Conservation (phyloP, 345 rosid genomes). For the Rhizophora apiculata region DNA sequence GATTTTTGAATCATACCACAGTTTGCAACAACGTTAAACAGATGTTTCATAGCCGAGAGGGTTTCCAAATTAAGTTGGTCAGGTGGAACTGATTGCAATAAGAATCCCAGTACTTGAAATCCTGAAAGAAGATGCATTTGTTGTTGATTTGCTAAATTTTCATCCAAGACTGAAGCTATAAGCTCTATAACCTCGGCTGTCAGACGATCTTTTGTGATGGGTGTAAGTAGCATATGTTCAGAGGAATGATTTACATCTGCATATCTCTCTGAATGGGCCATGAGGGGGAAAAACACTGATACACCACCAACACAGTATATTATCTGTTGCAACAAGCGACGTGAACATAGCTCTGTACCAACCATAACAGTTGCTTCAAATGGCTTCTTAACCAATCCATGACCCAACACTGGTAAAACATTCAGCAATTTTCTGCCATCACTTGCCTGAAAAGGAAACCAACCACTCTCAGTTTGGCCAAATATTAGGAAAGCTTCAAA, state of each 20-base stretch:
- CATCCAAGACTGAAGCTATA: constrained; percentile 90
- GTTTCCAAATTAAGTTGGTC: constrained; percentile 89
- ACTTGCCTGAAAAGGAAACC: constrained; percentile 69
- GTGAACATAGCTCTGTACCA: constrained; percentile 87
- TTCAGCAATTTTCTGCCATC: constrained; percentile 80
- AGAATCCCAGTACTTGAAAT: constrained; percentile 78
- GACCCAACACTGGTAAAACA: constrained; percentile 68
- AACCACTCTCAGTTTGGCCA: constrained; percentile 12
- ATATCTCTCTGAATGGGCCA: constrained; percentile 78
- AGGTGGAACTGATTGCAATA: constrained; percentile 84
- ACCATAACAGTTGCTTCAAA: constrained; percentile 75
- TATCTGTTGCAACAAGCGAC: constrained; percentile 86
- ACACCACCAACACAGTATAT: constrained; percentile 97
- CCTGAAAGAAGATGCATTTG: constrained; percentile 95
- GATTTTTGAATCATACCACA: constrained; percentile 54
- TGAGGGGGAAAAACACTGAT: constrained; percentile 91
- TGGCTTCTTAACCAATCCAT: constrained; percentile 53
- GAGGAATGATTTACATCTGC: constrained; percentile 48
- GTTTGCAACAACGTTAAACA: constrained; percentile 65
- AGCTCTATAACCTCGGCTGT: constrained; percentile 93
- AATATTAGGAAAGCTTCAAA: constrained; percentile 7
- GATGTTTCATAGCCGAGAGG: constrained; percentile 81
- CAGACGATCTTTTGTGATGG: constrained; percentile 67
- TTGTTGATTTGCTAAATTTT: constrained; percentile 84
- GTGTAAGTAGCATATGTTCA: constrained; percentile 52